Evolutionary conservation across 2,329 filamentous ascomycete genomes (phyloP), one percentile per base, ranked within the genome.

Genomic region (Aspergillus udagawae): DNA sequence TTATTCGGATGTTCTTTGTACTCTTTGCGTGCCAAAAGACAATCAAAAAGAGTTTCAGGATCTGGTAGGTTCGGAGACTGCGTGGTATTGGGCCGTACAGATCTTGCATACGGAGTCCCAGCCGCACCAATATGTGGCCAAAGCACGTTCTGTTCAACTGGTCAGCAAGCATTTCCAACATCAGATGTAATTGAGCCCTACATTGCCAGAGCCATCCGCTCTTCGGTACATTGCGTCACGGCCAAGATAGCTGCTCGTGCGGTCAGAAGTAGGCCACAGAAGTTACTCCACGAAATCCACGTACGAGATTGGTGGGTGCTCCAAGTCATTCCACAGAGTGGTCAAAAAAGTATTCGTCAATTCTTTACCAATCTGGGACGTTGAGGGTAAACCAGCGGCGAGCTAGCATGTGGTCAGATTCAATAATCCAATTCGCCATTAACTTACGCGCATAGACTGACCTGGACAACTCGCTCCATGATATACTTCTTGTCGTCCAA

Each of bases 91-190:
- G 83, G 82, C 45, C 80, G 80, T n/a, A 89, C 85, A 0, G 85
- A 85, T 60, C 87, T 82, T 25, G 88, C 87, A 65, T 91, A 91
- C 0, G 86, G 81, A n/a, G 83, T 84, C 12, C 82, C 82, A 9
- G 88, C 86, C 41, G 79, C 80, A 2, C 88, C 88, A 29, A 91
- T 75, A 53, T 85, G 78, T 2, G 88, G 87, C 63, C 83, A 78
- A 21, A 85, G 74, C 51, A 86, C 79, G 65, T 86, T 90, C 75
- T 86, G 71, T 70, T 52, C 72, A 75, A 25, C 14, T 71, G 67
- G 69, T 82, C 66, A 60, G 77, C 45, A 52, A 60, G 69, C 59
- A 68, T 71, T 3, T 3, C 71, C 67, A 7, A 27, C 2, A 7
- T 4, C 20, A 17, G 3, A 21, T 12, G 12, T 27, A 4, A 14